Evolutionary conservation across 768 basidiomycete species (phyloP).

Genomic region (Hypsizygus marmoreus): DNA sequence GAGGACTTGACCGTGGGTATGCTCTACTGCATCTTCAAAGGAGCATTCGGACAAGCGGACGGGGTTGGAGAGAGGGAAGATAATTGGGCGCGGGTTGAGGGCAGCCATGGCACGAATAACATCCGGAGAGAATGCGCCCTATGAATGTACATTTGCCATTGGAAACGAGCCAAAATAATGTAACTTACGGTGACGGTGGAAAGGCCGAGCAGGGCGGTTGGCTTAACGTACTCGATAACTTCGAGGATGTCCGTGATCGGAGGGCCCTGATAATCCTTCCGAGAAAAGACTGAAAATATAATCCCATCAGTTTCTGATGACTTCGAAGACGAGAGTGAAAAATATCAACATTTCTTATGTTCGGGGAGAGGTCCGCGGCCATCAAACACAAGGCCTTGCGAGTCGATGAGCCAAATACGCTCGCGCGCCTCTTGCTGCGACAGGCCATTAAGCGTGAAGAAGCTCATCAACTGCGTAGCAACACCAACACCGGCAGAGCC

Average conservation of each 20-base stretch:
- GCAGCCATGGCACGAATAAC: slow-evolving; percentile 78
- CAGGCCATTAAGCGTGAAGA: slow-evolving; percentile 83
- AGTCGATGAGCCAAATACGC: slow-evolving; percentile 83
- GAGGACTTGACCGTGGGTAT: slow-evolving; percentile 74
- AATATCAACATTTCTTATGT: slow-evolving; percentile 75
- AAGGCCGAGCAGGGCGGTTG: slow-evolving; percentile 87
- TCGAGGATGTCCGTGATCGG: slow-evolving; percentile 76
- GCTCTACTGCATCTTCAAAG: slow-evolving; percentile 71
- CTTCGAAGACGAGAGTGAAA: too few relatives aligned
- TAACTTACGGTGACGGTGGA: slow-evolving; percentile 71
- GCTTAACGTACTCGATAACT: slow-evolving; percentile 79
- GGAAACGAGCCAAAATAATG: not conserved
- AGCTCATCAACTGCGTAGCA: slow-evolving; percentile 84
- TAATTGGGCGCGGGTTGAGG: slow-evolving; percentile 81
- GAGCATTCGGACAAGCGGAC: slow-evolving; percentile 79
- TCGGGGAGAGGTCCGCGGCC: slow-evolving; percentile 73
- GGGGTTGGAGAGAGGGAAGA: slow-evolving; percentile 94
- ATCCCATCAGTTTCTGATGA: too few relatives aligned
- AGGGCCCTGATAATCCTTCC: slow-evolving; percentile 75
- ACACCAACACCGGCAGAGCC: slow-evolving; percentile 94
- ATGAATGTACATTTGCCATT: not conserved
- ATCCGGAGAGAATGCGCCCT: slow-evolving; percentile 74
- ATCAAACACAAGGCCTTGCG: slow-evolving; percentile 82
- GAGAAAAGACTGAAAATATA: slow-evolving; percentile 67
- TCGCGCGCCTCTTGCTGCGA: slow-evolving; percentile 74